Percentiles rank a stretch among this genome's conserved stretches.
Evolutionary conservation across 257 asterid species (phyloP).

Genomic region (Verbena officinalis): DNA sequence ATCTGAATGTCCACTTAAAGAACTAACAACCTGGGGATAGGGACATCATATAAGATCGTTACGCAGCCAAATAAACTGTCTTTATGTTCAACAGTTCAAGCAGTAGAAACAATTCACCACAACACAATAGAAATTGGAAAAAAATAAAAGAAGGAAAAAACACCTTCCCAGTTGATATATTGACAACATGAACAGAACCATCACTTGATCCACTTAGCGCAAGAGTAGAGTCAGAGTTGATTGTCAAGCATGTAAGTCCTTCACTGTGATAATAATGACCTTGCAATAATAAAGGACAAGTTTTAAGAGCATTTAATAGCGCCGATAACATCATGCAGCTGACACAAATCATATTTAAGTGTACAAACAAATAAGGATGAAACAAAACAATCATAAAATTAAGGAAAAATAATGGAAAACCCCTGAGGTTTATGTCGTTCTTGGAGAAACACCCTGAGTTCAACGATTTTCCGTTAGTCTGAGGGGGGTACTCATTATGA

Average conservation of each 20-base stretch:
- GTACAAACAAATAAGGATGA: no score
- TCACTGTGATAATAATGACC: constrained; percentile 82
- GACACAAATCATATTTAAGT: constrained; percentile 7
- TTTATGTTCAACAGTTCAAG: constrained; percentile 7
- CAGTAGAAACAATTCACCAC: not conserved
- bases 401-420: not conserved
- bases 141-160: constrained; percentile 8
- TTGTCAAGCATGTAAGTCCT: constrained; percentile 85
- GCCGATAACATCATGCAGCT: constrained; percentile 10
- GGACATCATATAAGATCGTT: constrained; percentile 19
- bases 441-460: no score
- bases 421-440: no score
- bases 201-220: constrained; percentile 84
- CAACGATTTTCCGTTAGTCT: no score
- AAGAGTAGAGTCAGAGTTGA: constrained; percentile 76
- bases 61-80: not conserved
- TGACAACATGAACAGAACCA: constrained; percentile 72
- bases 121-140: not conserved
- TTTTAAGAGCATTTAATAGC: constrained; percentile 15
- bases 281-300: constrained; percentile 26
- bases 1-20: constrained; percentile 72
- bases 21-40: constrained; percentile 71
- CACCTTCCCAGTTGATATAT: constrained; percentile 81
- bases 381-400: constrained; percentile 10
- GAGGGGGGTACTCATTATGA: no score